Base-by-base conservation (phyloP, 2,329 filamentous ascomycete species). In the Lithohypha guttulata region DNA sequence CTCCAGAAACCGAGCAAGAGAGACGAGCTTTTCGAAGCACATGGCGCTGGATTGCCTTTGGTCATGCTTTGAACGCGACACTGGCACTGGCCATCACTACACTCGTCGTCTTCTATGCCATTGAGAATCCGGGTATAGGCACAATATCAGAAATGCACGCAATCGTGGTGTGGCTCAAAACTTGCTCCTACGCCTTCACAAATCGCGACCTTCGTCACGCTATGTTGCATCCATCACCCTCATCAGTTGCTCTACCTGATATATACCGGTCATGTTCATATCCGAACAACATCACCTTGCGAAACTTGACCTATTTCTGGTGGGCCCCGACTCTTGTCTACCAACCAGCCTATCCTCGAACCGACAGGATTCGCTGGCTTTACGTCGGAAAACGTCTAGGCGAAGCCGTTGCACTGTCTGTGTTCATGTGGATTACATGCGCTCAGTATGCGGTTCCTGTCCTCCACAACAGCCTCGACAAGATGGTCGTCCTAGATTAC, bases 271-370 rank as follows among this genome's bases (percentile, higher is more conserved):
- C 75, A 39, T 93, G 86, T 53, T 84, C 89, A 0, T 98, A 98
- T 57, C 91, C 91, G 0, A 63, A 75, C 33, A 98, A 96, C 59
- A 84, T 98, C 59, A 93, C 86, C 2, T 71, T 95, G 50, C 64
- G 70, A 35, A 98, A 96, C 57, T 67, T 98, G 18, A 76, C 75
- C 42, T 98, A 96, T 63, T 98, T 98, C 60, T 96, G 91, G 89
- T 89, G 87, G 79, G 91, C 89, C 0, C 91, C 91, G 0, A 98
- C 91, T 0, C 71, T 98, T 37, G 81, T 96, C 30, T 98, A 98
- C 59, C 91, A 98, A 64, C 91, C 91, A 1, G 85, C 91, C 10
- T 98, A 98, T 59, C 91, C 91, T 14, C 81, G 87, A 29, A 86
- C 84, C 4, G 67, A 76, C 6, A 74, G 71, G 41, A 84, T 95